Evolutionary conservation across 2,329 filamentous ascomycete genomes (phyloP).

Genomic region (Trichoderma gracile): DNA sequence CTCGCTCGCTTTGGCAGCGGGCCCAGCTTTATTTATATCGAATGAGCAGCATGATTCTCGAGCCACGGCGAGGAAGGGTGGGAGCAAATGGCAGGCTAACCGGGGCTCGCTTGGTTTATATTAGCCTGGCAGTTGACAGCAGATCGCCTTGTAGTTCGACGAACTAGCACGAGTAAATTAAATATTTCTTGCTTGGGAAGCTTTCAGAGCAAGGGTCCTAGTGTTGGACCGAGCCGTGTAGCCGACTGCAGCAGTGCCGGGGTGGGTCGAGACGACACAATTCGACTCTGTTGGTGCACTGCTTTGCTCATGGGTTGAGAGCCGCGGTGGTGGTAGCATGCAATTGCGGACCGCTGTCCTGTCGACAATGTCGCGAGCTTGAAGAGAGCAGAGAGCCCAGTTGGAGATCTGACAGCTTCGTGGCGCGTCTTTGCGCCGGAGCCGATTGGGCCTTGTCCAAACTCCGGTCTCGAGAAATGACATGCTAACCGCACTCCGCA

Average conservation of each 20-base stretch:
- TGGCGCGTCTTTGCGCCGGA: not conserved
- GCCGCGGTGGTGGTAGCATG: not conserved
- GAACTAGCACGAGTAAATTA: conserved; percentile 19
- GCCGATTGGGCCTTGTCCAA: not conserved
- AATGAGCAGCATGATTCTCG: conserved; percentile 6
- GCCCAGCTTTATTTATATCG: not conserved
- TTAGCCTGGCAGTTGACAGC: conserved; percentile 16
- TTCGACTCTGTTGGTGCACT: conserved; percentile 3
- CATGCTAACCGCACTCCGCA: conserved; percentile 1
- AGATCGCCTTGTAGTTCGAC: conserved; percentile 12
- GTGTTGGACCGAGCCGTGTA: conserved; percentile 27
- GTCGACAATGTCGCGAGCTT: not conserved
- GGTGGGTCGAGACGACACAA: conserved; percentile 20
- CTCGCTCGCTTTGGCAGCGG: not conserved
- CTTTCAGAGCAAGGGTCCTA: conserved; percentile 23
- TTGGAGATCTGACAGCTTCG: not conserved
- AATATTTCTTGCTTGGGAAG: conserved; percentile 20
- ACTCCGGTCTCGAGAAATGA: not conserved
- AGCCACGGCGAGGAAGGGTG: not conserved
- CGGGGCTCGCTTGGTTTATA: conserved; percentile 3
- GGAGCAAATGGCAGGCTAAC: not conserved
- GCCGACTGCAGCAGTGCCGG: conserved; percentile 20
- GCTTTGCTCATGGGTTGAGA: not conserved
- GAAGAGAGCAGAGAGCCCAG: not conserved
- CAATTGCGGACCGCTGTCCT: not conserved